phyloP scores from a whole-genome alignment of 2,329 filamentous ascomycete species.

The Aspergillus luchuensis region DNA sequence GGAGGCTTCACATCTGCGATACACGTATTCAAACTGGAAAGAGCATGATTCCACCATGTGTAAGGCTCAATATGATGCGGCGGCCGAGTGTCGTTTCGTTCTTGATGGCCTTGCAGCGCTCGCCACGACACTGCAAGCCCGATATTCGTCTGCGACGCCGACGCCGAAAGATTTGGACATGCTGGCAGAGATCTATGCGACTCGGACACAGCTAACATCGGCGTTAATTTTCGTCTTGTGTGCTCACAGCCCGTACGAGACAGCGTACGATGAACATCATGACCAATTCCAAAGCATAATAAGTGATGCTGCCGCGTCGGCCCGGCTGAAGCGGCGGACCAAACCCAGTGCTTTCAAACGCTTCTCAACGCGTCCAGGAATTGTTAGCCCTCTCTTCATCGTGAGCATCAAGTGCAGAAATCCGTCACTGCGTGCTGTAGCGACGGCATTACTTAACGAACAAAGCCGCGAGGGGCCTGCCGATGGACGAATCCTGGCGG shows the following conservation, averaged over 20 bases:
- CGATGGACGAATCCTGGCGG: neutral
- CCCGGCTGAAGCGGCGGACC: neutral
- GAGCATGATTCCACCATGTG: neutral
- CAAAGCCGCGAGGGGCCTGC: neutral
- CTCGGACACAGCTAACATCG: neutral
- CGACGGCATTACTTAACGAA: neutral
- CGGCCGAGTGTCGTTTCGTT: neutral
- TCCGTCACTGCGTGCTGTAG: neutral
- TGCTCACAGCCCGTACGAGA: neutral
- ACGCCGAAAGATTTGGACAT: neutral
- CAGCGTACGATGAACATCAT: neutral
- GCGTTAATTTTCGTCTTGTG: neutral
- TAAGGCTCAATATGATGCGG: neutral
- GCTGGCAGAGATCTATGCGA: neutral
- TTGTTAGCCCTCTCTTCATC: neutral
- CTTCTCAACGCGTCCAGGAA: neutral
- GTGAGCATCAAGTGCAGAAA: neutral
- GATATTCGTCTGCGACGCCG: neutral
- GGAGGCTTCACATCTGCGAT: neutral
- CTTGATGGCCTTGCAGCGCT: neutral
- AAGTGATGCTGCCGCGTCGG: neutral
- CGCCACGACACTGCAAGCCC: neutral
- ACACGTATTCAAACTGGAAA: neutral
- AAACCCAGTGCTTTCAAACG: neutral
- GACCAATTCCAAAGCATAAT: neutral